Evolutionary conservation across 805 yeast species (phyloP), one percentile per base, ranked within the genome.

Genomic region (Saccharomycopsis capsularis): DNA sequence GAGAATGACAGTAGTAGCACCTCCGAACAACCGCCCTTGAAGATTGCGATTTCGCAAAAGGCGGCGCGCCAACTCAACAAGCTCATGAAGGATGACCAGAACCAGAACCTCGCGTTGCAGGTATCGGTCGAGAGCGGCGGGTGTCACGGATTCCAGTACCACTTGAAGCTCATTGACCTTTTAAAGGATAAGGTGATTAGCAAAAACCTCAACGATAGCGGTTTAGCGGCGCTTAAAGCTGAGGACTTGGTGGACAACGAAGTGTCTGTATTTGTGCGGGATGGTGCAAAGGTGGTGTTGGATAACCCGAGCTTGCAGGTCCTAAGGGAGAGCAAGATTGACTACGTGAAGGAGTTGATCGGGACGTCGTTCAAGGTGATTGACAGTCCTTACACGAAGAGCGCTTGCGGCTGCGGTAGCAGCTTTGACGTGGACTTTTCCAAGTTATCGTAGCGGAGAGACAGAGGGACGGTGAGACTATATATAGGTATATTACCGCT

Each of bases 101-200:
- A 81, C 46, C 77, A 79, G 0, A 67, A 78, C 30, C 59, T 80
- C n/a, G 87, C 88, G 0, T 68, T 91, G 18, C 70, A 84, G 45
- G 78, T 91, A 3, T 68, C 73, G 11, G 97, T 93, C 7, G 96
- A 89, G 58, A 84, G 95, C 60, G 99, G 99, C 7, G 99, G 99
- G 1, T 93, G 99, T 63, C 99, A 93, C 64, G 99, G 99, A 18
- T 93, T 87, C 66, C 98, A 93, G 65, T 93, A 93, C 61, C 75
- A 83, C 55, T 68, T 93, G 59, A 75, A 79, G 46, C 70, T 93
- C 40, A 73, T 80, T 3, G 73, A 75, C 51, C 56, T 68, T 39
- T 49, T 52, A 3, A 58, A 64, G 30, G 75, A 69, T 44, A 57
- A 68, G 15, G 55, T 55, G 5, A 42, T 50, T 5, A 50, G 21